A percentile compares a stretch with the other conserved stretches of the same genome.
These are phyloP conservation scores for Sarocladiaceae sp. DNA, from an alignment of 2,329 filamentous ascomycete genomes.

Conservation along the genomic window DNA sequence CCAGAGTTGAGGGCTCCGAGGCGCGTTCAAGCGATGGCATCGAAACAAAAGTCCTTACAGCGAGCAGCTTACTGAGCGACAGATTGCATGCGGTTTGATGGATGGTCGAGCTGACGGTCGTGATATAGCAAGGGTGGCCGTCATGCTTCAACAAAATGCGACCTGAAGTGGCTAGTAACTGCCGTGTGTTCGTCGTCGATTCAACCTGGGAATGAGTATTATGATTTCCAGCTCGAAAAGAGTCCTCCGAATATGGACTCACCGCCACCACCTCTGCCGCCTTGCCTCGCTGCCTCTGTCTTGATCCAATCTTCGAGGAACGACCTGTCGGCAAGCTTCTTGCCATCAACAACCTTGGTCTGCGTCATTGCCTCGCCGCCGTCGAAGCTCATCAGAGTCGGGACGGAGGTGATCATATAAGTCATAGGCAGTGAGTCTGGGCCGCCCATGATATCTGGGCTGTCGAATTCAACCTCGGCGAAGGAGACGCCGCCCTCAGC, in stretches of 20 bases:
- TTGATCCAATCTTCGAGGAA: slow-evolving; percentile 50
- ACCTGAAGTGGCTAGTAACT: not conserved
- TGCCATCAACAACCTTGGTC: slow-evolving; percentile 44
- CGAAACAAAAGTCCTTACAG: too few relatives aligned
- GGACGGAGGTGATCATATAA: slow-evolving; percentile 53
- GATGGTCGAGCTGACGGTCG: too few relatives aligned
- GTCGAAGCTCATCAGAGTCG: slow-evolving; percentile 53
- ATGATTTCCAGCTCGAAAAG: slow-evolving; percentile 27
- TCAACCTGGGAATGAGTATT: slow-evolving; percentile 1
- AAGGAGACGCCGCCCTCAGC: slow-evolving; percentile 49
- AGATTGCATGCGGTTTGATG: too few relatives aligned
- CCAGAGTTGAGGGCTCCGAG: too few relatives aligned
- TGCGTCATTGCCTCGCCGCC: slow-evolving; percentile 43
- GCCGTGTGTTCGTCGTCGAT: not conserved
- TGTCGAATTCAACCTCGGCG: slow-evolving; percentile 49
- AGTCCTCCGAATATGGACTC: slow-evolving; percentile 31
- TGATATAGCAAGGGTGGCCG: too few relatives aligned
- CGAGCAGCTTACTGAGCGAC: too few relatives aligned
- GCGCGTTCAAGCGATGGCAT: too few relatives aligned
- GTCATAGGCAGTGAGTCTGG: slow-evolving; percentile 37
- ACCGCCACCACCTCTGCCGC: slow-evolving; percentile 32
- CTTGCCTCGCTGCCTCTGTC: slow-evolving; percentile 41
- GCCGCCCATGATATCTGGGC: slow-evolving; percentile 46
- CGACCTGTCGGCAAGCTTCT: slow-evolving; percentile 39
- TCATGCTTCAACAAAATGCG: too few relatives aligned